These are phyloP conservation scores for Linum usitatissimum DNA, from an alignment of 345 rosid genomes.

Conservation along the genomic window DNA sequence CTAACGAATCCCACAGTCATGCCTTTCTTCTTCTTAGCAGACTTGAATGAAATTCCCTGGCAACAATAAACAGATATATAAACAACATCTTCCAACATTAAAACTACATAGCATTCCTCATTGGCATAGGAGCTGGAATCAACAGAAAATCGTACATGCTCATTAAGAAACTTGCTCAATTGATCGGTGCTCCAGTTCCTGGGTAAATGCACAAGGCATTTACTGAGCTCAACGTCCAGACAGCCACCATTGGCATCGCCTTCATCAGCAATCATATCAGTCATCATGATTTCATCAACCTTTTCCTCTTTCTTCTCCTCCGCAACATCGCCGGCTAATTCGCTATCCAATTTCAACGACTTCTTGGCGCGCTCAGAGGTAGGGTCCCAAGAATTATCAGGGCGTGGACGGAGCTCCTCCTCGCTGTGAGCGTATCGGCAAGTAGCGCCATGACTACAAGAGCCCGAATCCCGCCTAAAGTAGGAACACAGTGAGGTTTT, in stretches of 20 bases:
- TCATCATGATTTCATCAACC: constrained; percentile 36
- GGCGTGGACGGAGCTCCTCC: constrained; percentile 67
- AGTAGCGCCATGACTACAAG: constrained; percentile 58
- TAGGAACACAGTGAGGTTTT: constrained; percentile 88
- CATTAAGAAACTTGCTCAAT: constrained; percentile 46
- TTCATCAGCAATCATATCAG: constrained; percentile 33
- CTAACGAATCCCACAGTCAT: constrained; percentile 75
- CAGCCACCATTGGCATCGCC: constrained; percentile 31
- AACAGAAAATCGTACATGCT: constrained; percentile 34
- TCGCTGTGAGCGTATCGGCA: constrained; percentile 91
- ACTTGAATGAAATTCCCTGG: constrained; percentile 50
- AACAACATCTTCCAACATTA: background rate
- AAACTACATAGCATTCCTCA: background rate
- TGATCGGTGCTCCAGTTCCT: constrained; percentile 54
- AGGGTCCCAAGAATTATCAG: constrained; percentile 90
- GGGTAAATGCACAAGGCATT: constrained; percentile 75
- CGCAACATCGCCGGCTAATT: constrained; percentile 10
- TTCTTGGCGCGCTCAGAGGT: constrained; percentile 79
- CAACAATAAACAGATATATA: constrained; percentile 7
- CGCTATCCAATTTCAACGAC: constrained; percentile 22
- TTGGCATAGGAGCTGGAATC: background rate
- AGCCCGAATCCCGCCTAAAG: constrained; percentile 44
- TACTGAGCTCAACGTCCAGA: constrained; percentile 42
- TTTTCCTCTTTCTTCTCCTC: constrained; percentile 22
- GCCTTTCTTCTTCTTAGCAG: constrained; percentile 72